A percentile compares a stretch with the other conserved stretches of the same genome.
These are phyloP conservation scores for Naegleria lovaniensis DNA, from an alignment of 208 protist species.

Conservation along the genomic window DNA sequence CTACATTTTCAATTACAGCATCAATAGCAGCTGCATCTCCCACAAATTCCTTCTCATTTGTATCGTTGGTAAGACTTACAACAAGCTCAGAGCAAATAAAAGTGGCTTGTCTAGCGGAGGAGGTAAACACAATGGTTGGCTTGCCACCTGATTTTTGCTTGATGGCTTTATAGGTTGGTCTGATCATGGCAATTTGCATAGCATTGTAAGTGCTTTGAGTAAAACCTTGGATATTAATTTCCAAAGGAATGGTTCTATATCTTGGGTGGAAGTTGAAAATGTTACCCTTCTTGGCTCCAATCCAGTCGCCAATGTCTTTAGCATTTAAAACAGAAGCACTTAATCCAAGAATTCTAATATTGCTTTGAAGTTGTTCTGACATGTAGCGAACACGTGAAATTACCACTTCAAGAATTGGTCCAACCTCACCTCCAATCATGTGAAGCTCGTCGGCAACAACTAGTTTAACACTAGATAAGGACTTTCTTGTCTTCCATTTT, in stretches of 20 bases:
- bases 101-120: constrained; percentile 68
- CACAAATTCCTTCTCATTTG: constrained; percentile 48
- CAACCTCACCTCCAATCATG: constrained; percentile 73
- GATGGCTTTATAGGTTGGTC: constrained; percentile 70
- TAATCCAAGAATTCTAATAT: constrained; percentile 72
- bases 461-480: constrained; percentile 53
- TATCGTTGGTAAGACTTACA: constrained; percentile 43
- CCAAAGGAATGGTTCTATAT: constrained; percentile 74
- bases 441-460: constrained; percentile 83
- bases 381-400: constrained; percentile 78
- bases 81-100: constrained; percentile 75
- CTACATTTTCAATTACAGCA: not conserved
- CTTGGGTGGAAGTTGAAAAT: constrained; percentile 79
- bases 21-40: not conserved
- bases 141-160: constrained; percentile 50
- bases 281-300: constrained; percentile 41
- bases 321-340: constrained; percentile 80
- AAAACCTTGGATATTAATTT: constrained; percentile 64
- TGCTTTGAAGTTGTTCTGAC: constrained; percentile 43
- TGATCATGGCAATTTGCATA: constrained; percentile 87
- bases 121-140: constrained; percentile 81
- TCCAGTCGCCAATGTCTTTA: constrained; percentile 72
- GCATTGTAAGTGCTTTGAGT: constrained; percentile 62
- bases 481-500: constrained; percentile 65
- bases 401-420: constrained; percentile 76